phyloP scores from a whole-genome alignment of 2,329 filamentous ascomycete genomes.

The Beauveria rudraprayagi region DNA sequence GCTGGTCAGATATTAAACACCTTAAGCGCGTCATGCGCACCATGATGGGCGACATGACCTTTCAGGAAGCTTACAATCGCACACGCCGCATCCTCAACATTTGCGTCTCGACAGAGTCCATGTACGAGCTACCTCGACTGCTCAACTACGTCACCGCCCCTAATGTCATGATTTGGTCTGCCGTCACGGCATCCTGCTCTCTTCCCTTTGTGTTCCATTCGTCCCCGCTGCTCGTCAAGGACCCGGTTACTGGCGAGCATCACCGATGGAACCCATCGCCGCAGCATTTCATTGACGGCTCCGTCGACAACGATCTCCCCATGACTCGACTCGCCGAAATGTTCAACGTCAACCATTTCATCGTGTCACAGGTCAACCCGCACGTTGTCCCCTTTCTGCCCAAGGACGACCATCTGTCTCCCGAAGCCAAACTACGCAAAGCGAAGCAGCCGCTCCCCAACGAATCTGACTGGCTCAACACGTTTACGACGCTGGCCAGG shows the following conservation, averaged over 20 bases:
- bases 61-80: slow-evolving; percentile 93
- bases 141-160: slow-evolving; percentile 91
- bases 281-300: slow-evolving; percentile 87
- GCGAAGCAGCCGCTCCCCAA: slow-evolving; percentile 22
- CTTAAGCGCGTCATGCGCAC: slow-evolving; percentile 72
- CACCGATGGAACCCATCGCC: slow-evolving; percentile 80
- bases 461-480: slow-evolving; percentile 53
- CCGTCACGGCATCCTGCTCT: slow-evolving; percentile 91
- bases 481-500: slow-evolving; percentile 64
- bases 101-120: slow-evolving; percentile 77
- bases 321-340: slow-evolving; percentile 86
- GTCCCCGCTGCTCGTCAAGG: slow-evolving; percentile 72
- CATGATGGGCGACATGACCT: slow-evolving; percentile 82
- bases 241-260: slow-evolving; percentile 68
- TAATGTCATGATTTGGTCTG: slow-evolving; percentile 93
- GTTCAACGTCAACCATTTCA: slow-evolving; percentile 98
- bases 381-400: slow-evolving; percentile 82
- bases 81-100: slow-evolving; percentile 89
- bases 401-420: slow-evolving; percentile 57
- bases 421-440: slow-evolving; percentile 23
- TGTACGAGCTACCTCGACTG: slow-evolving; percentile 78
- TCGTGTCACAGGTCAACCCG: slow-evolving; percentile 93
- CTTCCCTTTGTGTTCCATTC: slow-evolving; percentile 81
- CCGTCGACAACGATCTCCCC: slow-evolving; percentile 87
- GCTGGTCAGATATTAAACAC: slow-evolving; percentile 77